Base-by-base conservation (phyloP, 2,329 filamentous ascomycete genomes). In the Aspergillus neotritici region DNA sequence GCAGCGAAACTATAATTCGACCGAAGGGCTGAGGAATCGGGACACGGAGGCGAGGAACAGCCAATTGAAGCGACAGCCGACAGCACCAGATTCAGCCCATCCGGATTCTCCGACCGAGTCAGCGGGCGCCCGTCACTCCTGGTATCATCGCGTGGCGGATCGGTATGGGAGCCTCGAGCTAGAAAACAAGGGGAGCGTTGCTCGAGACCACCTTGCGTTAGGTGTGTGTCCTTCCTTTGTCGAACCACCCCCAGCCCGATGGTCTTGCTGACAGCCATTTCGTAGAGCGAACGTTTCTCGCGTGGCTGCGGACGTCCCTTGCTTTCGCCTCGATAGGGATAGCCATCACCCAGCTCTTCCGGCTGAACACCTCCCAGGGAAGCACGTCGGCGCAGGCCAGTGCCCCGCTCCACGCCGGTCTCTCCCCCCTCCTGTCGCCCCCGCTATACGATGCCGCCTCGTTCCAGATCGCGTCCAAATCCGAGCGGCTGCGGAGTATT, bases 321-420 rank as follows among this genome's bases (percentile, higher is more conserved):
- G 78, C 78, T 40, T 84, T 84, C 58, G 80, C 80, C 12, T 77
- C 72, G 43, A 83, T 84, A 54, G 80, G 80, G 41, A 81, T 84
- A 34, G 80, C 80, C 16, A 71, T 83, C 33, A 83, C 80, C 1
- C 80, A 83, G 53, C 73, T 84, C 40, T 83, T 83, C 65, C 77
- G 80, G 14, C 72, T 84, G 28, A 83, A 82, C 65, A 79, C 73
- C 6, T 67, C 40, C 15, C 41, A 25, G 1, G 34, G 41, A 14
- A 49, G 39, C 48, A 40, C 37, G 21, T 25, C 21, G 21, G 21
- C 21, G 6, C 21, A 25, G 21, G 21, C 21, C 21, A 25, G 21
- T 9, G 21, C 21, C 7, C 21, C 21, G 21, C 21, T 25, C 21
- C 21, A 25, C 21, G 21, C 21, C 21, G 43, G 47, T 50, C 42